These are phyloP conservation scores for Achaetomium macrosporum DNA, from an alignment of 2,329 filamentous ascomycete species.

Conservation along the genomic window DNA sequence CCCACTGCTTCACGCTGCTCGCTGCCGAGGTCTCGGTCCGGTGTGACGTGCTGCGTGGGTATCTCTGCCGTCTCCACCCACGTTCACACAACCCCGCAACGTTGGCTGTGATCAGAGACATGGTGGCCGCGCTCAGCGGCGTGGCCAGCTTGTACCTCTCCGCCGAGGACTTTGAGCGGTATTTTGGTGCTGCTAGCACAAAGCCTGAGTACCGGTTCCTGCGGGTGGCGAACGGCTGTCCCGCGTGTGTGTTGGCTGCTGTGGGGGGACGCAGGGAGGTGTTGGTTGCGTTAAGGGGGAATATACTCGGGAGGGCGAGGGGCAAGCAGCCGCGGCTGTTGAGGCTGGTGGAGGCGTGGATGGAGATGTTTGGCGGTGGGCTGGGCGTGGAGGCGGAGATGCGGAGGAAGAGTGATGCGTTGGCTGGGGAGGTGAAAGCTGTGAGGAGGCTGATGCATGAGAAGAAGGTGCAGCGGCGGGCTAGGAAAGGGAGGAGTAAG, in stretches of 20 bases:
- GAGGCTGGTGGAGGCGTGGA: slow-evolving; percentile 41
- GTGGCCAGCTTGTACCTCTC: slow-evolving; percentile 35
- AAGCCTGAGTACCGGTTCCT: slow-evolving; percentile 12
- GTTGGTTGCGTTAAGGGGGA: slow-evolving; percentile 42
- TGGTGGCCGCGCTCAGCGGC: background rate
- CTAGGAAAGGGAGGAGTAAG: background rate
- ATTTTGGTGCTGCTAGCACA: slow-evolving; percentile 32
- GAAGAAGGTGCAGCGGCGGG: slow-evolving; percentile 1
- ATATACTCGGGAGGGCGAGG: slow-evolving; percentile 35
- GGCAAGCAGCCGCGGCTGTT: slow-evolving; percentile 32
- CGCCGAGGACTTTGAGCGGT: slow-evolving; percentile 30
- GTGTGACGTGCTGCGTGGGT: background rate
- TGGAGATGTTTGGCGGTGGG: slow-evolving; percentile 28
- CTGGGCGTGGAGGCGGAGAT: slow-evolving; percentile 5
- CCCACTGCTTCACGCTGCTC: background rate
- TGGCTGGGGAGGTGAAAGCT: slow-evolving; percentile 8
- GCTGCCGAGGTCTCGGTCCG: background rate
- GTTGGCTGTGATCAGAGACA: background rate
- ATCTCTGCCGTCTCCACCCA: background rate
- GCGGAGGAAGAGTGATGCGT: slow-evolving; percentile 3
- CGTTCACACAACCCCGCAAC: background rate
- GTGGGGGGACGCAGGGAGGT: slow-evolving; percentile 40
- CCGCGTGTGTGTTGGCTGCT: slow-evolving; percentile 47
- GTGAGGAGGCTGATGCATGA: slow-evolving; percentile 1
- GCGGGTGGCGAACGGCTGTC: slow-evolving; percentile 36